phyloP scores from a whole-genome alignment of 1,284 basidiomycete species.

The Ceratobasidium sp. region DNA sequence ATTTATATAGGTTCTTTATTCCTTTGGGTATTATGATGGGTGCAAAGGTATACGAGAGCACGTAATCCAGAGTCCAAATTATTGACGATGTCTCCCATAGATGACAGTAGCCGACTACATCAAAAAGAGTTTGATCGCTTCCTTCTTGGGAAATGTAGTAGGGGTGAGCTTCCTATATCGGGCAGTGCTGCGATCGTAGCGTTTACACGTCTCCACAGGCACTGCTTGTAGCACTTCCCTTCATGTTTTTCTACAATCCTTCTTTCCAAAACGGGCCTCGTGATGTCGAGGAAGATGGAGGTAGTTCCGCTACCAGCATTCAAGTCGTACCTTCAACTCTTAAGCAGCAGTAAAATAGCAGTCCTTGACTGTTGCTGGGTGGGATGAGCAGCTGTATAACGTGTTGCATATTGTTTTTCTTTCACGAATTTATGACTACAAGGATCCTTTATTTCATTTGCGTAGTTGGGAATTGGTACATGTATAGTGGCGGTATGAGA shows the following conservation, averaged over 20 bases:
- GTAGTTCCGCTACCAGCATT: slow-evolving; percentile 12
- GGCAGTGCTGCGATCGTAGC: background rate
- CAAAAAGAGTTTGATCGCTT: slow-evolving; percentile 70
- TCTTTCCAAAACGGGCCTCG: slow-evolving; percentile 12
- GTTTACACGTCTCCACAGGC: slow-evolving; percentile 47
- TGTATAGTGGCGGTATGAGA: background rate
- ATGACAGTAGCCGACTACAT: slow-evolving; percentile 68
- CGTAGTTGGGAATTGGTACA: slow-evolving; percentile 32
- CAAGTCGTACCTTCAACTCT: background rate
- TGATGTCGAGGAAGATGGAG: slow-evolving; percentile 6
- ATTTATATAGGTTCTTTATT: slow-evolving; percentile 67
- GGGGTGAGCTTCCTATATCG: slow-evolving; percentile 50
- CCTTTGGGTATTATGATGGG: slow-evolving; percentile 77
- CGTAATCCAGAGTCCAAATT: slow-evolving; percentile 29
- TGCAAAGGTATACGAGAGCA: slow-evolving; percentile 59
- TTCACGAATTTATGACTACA: too few relatives aligned
- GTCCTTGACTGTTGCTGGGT: too few relatives aligned
- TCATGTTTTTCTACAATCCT: slow-evolving; percentile 60
- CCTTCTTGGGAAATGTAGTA: slow-evolving; percentile 72
- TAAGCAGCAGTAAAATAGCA: slow-evolving; percentile 3
- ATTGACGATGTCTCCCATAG: slow-evolving; percentile 48
- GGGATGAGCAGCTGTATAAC: too few relatives aligned
- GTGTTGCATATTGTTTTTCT: too few relatives aligned
- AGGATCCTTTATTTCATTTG: too few relatives aligned
- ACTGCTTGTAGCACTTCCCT: slow-evolving; percentile 67